Base-by-base conservation (phyloP, 768 basidiomycete species). In the Lentinula edodes region DNA sequence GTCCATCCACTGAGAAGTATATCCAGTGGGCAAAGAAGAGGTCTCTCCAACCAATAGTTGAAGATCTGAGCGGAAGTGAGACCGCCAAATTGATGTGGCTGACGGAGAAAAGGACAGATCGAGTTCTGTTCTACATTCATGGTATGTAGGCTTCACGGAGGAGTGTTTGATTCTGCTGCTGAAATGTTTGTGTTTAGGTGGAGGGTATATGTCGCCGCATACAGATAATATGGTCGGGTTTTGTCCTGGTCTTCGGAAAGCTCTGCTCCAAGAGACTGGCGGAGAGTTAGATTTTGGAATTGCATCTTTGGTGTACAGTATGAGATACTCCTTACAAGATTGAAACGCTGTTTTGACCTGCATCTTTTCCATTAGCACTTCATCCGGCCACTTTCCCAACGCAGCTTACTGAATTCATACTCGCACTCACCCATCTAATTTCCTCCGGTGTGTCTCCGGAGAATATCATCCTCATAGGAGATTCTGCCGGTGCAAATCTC, bases 401-500 rank as follows among this genome's bases (percentile, higher is more conserved):
- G 1, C 74, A 64, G 8, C 69, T 76, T 54, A 68, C 69, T 35
- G 72, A 75, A 57, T 63, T 67, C 5, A 64, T 67, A 0, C 57
- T 65, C 5, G 72, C 70, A 23, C 66, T 76, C 42, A 66, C 71
- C 16, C 68, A 69, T 62, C 67, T 76, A 6, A 45, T 73, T 23
- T 63, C 65, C 13, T 61, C 70, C 3, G 75, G 74, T 28, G 68
- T 72, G 55, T 58, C 67, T 41, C 72, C 73, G 1, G 67, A 72
- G 51, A 72, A 75, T 61, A 69, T 76, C 39, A 68, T 71, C 28
- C 61, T 76, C 38, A 64, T 66, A 2, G 74, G 75, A 5, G 75
- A 76, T 61, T 76, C 75, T 1, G 74, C 75, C 1, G 75, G 75
- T n/a, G 75, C 62, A 15, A 70, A 70, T 43, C 65, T 75, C 43